A percentile compares a stretch with the other conserved stretches of the same genome.
Evolutionary conservation across 1,284 basidiomycete genomes (phyloP).

Genomic region (Volvariella volvacea): DNA sequence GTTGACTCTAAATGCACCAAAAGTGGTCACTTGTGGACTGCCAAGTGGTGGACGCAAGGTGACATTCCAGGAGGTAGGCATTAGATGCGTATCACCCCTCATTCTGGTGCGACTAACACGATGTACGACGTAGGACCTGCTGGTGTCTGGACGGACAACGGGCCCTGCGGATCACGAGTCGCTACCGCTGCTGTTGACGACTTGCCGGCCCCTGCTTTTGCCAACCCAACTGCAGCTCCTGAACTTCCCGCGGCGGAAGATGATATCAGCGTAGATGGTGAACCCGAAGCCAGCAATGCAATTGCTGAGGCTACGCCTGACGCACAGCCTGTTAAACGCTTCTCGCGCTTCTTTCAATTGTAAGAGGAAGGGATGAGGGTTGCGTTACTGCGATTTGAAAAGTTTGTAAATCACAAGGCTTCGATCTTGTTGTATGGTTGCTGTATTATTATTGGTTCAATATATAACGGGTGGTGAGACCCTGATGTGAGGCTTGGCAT

Average conservation of each 20-base stretch:
- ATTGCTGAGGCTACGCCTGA: not conserved
- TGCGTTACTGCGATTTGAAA: too few species aligned
- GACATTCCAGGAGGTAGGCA: slow-evolving; percentile 36
- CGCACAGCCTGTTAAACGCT: too few species aligned
- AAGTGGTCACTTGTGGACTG: slow-evolving; percentile 47
- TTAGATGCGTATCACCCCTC: too few species aligned
- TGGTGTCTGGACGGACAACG: slow-evolving; percentile 22
- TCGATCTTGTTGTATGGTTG: too few species aligned
- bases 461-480: too few species aligned
- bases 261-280: not conserved
- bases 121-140: slow-evolving; percentile 13
- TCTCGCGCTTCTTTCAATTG: too few species aligned
- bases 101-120: not conserved
- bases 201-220: not conserved
- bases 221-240: not conserved
- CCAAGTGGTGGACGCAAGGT: slow-evolving; percentile 49
- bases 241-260: not conserved
- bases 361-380: too few species aligned
- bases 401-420: too few species aligned
- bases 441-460: too few species aligned
- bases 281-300: not conserved
- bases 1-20: slow-evolving; percentile 1
- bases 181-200: slow-evolving; percentile 6
- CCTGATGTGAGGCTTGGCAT: too few species aligned
- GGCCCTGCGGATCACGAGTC: slow-evolving; percentile 16